Conservation (phyloP, 345 rosid species). For the Abelmoschus esculentus region DNA sequence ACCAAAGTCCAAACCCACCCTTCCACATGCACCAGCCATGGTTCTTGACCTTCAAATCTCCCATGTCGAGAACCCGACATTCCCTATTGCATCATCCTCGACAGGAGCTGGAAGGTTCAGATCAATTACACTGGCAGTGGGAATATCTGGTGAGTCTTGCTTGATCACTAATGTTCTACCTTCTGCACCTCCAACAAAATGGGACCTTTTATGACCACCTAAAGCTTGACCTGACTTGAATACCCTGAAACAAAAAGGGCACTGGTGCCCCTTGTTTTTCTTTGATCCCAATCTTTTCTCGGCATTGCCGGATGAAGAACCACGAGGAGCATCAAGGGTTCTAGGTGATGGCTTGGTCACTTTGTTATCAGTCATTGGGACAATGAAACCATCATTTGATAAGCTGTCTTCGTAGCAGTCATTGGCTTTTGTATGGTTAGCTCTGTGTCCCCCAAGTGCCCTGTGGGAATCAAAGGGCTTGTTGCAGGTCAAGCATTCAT, state of each 20-base stretch:
- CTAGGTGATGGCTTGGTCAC: constrained; percentile 12
- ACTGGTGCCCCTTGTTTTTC: constrained; percentile 66
- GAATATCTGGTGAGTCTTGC: constrained; percentile 38
- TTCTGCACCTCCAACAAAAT: constrained; percentile 54
- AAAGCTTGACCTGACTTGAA: constrained; percentile 90
- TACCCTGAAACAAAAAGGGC: constrained; percentile 79
- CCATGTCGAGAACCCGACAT: constrained; percentile 28
- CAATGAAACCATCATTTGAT: constrained; percentile 38
- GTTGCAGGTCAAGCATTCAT: constrained; percentile 26
- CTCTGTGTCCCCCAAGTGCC: constrained; percentile 21
- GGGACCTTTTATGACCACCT: constrained; percentile 97
- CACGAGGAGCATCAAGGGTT: constrained; percentile 9
- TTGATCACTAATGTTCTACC: constrained; percentile 46
- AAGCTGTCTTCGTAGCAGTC: constrained; percentile 33
- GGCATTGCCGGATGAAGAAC: constrained; percentile 12
- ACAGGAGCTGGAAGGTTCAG: constrained; percentile 82
- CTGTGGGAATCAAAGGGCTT: constrained; percentile 22
- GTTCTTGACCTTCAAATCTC: constrained; percentile 18
- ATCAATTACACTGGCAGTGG: constrained; percentile 46
- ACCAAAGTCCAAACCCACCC: not conserved
- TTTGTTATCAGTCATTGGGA: constrained; percentile 20
- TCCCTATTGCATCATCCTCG: constrained; percentile 37
- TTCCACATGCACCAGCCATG: not conserved
- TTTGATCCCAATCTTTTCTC: constrained; percentile 32
- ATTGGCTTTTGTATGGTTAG: constrained; percentile 26